Evolutionary conservation across 805 yeast genomes (phyloP).

Genomic region (Myxozyma sirexii): DNA sequence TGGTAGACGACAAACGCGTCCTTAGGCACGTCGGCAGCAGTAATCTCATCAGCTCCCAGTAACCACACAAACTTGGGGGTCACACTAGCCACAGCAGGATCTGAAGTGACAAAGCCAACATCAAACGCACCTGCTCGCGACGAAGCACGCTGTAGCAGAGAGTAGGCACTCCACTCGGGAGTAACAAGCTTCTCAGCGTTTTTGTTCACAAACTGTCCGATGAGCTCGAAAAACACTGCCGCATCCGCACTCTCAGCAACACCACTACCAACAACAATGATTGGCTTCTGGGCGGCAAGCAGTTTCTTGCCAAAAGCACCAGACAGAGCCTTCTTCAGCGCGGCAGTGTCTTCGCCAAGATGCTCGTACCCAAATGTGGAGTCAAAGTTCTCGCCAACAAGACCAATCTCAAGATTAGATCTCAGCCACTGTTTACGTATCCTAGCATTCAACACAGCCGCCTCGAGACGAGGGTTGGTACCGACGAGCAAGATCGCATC

Average conservation of each 20-base stretch:
- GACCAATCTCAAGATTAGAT: conserved; percentile 63
- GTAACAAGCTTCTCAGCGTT: conserved; percentile 62
- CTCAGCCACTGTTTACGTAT: conserved; percentile 80
- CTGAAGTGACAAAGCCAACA: conserved; percentile 66
- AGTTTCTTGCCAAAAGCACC: conserved; percentile 74
- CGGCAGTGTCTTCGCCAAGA: conserved; percentile 62
- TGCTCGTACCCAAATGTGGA: conserved; percentile 70
- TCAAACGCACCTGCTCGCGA: conserved; percentile 87
- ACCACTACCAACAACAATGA: conserved; percentile 81
- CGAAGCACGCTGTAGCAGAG: conserved; percentile 80
- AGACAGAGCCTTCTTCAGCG: conserved; percentile 59
- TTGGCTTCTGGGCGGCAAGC: conserved; percentile 67
- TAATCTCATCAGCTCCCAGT: conserved; percentile 81
- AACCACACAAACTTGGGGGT: conserved; percentile 76
- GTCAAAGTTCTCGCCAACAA: conserved; percentile 75
- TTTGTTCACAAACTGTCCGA: conserved; percentile 61
- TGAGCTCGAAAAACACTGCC: conserved; percentile 57
- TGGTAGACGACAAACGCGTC: conserved; percentile 88
- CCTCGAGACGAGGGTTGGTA: conserved; percentile 87
- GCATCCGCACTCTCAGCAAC: conserved; percentile 71
- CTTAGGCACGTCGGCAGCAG: conserved; percentile 68
- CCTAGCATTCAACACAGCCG: conserved; percentile 82
- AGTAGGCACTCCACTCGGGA: conserved; percentile 79
- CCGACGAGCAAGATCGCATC: conserved; percentile 81
- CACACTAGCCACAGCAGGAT: conserved; percentile 51